Base-by-base conservation (phyloP, 345 rosid genomes). In the Eucalyptus regnans region DNA sequence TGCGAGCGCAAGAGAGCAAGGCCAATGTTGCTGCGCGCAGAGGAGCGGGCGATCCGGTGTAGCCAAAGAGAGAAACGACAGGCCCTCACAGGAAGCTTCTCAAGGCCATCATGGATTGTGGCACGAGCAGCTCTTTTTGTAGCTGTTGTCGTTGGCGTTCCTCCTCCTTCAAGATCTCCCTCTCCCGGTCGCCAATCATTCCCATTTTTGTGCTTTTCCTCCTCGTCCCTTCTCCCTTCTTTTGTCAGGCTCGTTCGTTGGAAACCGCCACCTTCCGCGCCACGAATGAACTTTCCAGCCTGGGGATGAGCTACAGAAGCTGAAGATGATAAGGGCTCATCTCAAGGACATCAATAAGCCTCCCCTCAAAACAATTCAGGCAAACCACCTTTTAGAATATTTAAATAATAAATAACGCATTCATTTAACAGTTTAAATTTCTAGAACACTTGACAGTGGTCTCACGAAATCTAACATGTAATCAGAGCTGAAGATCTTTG, bases 291-390 rank as follows among this genome's bases (percentile, higher is more conserved):
- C 98, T 88, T 93, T 96, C 71, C 95, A 93, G 81, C 97, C 99
- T 0, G 92, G 89, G 83, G 94, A 95, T 86, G 97, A 97, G 93
- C 90, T 94, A 18, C 90, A 33, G 79, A 95, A 93, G 94, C 87
- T 97, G 88, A 94, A 91, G 92, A 49, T 93, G 33, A 92, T 96
- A 58, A 94, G 93, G 92, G 85, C 94, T 54, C 96, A 90, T 87
- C 99, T 98, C 56, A 88, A 87, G 43, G 95, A 91, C 93, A 94
- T 98, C 92, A 98, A 98, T 95, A 98, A 96, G 91, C 96, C 98
- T 23, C 88, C 97, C 23, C 90, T 96, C 71, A 96, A 96, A 95
- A 95, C 99, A 68, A 95, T 97, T 91, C 97, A 96, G 97, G 99
- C 88, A 95, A 90, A 43, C 89, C 66, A n/a, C 68, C 86, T 71